These are phyloP conservation scores for Peronospora tabacina DNA, from an alignment of 352 stramenopile genomes.

Conservation along the genomic window DNA sequence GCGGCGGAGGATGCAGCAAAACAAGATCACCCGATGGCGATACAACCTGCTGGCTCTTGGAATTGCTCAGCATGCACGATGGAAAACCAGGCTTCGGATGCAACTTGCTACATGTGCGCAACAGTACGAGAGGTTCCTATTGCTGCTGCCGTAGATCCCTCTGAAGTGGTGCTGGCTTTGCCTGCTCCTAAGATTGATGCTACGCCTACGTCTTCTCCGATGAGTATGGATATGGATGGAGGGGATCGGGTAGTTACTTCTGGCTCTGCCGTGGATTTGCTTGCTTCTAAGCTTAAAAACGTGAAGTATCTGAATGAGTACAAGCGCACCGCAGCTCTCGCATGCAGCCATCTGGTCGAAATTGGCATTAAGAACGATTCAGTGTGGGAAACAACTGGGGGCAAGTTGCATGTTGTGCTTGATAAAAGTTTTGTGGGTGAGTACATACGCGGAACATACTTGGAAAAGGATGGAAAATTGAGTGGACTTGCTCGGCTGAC, in stretches of 20 bases:
- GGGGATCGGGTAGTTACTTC: constrained; percentile 3
- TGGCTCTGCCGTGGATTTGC: constrained; percentile 8
- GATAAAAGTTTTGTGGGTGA: constrained; percentile 43
- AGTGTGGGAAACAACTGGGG: constrained; percentile 66
- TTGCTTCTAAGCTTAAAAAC: constrained; percentile 31
- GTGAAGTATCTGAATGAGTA: constrained; percentile 40
- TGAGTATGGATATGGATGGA: constrained; percentile 35
- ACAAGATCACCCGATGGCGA: constrained; percentile 20
- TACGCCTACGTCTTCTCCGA: constrained; percentile 22
- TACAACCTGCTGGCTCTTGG: constrained; percentile 30
- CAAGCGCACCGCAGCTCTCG: constrained; percentile 39
- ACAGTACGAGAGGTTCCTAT: constrained; percentile 41
- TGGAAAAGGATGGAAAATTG: constrained; percentile 60
- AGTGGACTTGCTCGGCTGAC: constrained; percentile 46
- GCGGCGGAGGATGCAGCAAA: constrained; percentile 47
- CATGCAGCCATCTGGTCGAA: constrained; percentile 27
- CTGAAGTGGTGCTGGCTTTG: constrained; percentile 30
- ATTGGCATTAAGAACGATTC: constrained; percentile 28
- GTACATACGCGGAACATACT: constrained; percentile 66
- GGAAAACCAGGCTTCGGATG: constrained; percentile 53
- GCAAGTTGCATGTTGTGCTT: constrained; percentile 42
- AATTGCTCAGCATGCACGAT: constrained; percentile 70
- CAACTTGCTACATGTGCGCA: constrained; percentile 64
- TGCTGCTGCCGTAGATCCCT: constrained; percentile 26
- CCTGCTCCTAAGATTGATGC: constrained; percentile 23